Percentiles rank a stretch among this genome's conserved stretches.
These are phyloP conservation scores for Leccinum insolens DNA, from an alignment of 1,284 basidiomycete species.

Conservation along the genomic window DNA sequence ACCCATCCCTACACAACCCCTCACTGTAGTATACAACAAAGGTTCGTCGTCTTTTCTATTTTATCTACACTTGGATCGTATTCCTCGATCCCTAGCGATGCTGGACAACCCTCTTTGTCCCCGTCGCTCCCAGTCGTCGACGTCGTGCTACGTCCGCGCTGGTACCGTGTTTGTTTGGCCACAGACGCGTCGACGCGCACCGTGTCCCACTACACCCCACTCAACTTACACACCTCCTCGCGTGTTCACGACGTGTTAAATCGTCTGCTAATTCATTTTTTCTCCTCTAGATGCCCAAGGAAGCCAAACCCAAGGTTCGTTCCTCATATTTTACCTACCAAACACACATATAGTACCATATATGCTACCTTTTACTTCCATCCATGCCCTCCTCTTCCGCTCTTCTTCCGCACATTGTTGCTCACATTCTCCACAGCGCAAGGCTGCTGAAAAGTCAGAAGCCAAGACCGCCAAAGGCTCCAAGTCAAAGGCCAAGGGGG, in stretches of 20 bases:
- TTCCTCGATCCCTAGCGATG: slow-evolving; percentile 28
- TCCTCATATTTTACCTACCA: slow-evolving; percentile 8
- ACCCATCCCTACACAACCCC: slow-evolving; percentile 30
- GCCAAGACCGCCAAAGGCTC: slow-evolving; percentile 69
- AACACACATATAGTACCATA: slow-evolving; percentile 22
- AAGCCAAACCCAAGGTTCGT: slow-evolving; percentile 73
- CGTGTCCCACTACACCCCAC: slow-evolving; percentile 32
- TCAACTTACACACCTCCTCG: slow-evolving; percentile 26
- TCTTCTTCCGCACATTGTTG: slow-evolving; percentile 10
- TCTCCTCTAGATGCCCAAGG: slow-evolving; percentile 77
- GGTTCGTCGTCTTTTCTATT: slow-evolving; percentile 29
- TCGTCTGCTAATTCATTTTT: slow-evolving; percentile 37
- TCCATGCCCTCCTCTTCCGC: background rate
- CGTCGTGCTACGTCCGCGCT: slow-evolving; percentile 15
- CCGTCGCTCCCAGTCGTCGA: slow-evolving; percentile 16
- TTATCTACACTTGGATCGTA: slow-evolving; percentile 26
- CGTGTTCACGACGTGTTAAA: slow-evolving; percentile 36
- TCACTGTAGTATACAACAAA: slow-evolving; percentile 35
- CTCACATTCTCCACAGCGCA: slow-evolving; percentile 50
- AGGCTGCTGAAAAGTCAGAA: slow-evolving; percentile 72
- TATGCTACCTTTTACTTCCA: slow-evolving; percentile 19
- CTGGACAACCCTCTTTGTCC: slow-evolving; percentile 9
- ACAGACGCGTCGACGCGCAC: slow-evolving; percentile 36
- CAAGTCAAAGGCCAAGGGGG: slow-evolving; percentile 53
- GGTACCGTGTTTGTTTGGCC: slow-evolving; percentile 36